Evolutionary conservation across 2,329 filamentous ascomycete species (phyloP).

Genomic region (Curvularia hawaiiensis): DNA sequence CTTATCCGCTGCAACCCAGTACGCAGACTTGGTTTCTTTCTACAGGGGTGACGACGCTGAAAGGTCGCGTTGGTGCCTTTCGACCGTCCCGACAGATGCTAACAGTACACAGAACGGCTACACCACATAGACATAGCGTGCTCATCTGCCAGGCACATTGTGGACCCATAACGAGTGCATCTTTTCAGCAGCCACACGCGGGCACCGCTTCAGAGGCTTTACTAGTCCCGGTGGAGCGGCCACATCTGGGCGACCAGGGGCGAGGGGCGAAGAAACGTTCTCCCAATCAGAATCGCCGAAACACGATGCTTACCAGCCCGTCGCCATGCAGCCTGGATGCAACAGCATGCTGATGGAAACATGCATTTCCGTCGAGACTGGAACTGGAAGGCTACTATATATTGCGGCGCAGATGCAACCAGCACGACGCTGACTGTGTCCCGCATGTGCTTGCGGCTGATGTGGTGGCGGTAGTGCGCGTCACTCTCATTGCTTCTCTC

Average conservation of each 20-base stretch:
- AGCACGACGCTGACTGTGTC: conserved; percentile 17
- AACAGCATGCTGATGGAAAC: conserved; percentile 19
- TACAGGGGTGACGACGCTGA: conserved; percentile 3
- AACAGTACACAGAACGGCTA: conserved; percentile 12
- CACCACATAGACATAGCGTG: conserved; percentile 1
- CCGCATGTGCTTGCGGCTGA: conserved; percentile 5
- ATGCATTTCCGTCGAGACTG: conserved; percentile 11
- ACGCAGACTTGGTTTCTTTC: background rate
- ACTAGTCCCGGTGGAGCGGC: conserved; percentile 11
- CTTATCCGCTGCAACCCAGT: conserved; percentile 1
- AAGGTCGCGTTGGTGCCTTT: background rate
- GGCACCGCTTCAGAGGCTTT: conserved; percentile 12
- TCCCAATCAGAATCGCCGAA: conserved; percentile 20
- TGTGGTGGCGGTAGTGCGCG: background rate
- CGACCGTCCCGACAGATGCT: conserved; percentile 2
- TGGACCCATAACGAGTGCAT: background rate
- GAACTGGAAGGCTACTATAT: conserved; percentile 7
- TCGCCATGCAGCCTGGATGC: conserved; percentile 18
- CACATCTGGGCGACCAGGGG: conserved; percentile 18
- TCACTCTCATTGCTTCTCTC: background rate
- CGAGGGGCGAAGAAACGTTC: conserved; percentile 22
- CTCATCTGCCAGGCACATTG: conserved; percentile 1
- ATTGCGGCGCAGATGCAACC: conserved; percentile 19
- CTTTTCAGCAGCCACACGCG: background rate
- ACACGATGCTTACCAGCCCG: conserved; percentile 8